phyloP scores from a whole-genome alignment of 305 asterid species.

The Andrographis paniculata region DNA sequence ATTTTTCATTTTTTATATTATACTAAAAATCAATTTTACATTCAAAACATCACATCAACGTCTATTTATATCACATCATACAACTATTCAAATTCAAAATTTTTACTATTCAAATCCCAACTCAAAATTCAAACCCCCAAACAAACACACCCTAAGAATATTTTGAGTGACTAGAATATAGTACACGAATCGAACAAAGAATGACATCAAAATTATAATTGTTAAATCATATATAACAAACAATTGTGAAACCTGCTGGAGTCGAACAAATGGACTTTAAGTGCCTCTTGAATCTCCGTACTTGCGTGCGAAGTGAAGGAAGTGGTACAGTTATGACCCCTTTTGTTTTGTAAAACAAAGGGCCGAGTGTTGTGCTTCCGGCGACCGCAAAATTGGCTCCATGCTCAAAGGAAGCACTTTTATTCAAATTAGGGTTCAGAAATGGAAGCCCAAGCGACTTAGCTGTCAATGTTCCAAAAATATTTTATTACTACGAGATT shows the following conservation, averaged over 20 bases:
- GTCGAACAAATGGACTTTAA: slow-evolving; percentile 11
- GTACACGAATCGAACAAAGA: neutral
- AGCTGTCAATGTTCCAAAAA: slow-evolving; percentile 6
- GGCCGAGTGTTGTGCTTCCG: slow-evolving; percentile 20
- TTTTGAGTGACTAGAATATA: neutral
- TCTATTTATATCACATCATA: no score
- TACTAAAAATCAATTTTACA: no score
- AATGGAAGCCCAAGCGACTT: slow-evolving; percentile 21
- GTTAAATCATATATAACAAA: neutral
- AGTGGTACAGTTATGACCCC: neutral
- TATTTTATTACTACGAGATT: neutral
- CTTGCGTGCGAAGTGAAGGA: slow-evolving; percentile 1
- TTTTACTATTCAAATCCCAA: no score
- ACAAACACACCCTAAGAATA: no score
- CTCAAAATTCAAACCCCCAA: no score
- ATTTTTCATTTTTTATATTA: no score
- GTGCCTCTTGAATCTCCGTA: slow-evolving; percentile 1
- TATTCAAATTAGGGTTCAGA: slow-evolving; percentile 21
- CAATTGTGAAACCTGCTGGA: neutral
- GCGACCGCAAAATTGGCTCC: slow-evolving; percentile 38
- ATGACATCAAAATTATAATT: no score
- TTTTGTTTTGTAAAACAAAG: neutral
- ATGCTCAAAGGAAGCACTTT: slow-evolving; percentile 17
- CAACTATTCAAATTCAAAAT: no score
- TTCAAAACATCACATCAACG: no score